Evolutionary conservation across 2,329 filamentous ascomycete genomes (phyloP), one percentile per base, ranked within the genome.

Genomic region (Fusarium lateritium): DNA sequence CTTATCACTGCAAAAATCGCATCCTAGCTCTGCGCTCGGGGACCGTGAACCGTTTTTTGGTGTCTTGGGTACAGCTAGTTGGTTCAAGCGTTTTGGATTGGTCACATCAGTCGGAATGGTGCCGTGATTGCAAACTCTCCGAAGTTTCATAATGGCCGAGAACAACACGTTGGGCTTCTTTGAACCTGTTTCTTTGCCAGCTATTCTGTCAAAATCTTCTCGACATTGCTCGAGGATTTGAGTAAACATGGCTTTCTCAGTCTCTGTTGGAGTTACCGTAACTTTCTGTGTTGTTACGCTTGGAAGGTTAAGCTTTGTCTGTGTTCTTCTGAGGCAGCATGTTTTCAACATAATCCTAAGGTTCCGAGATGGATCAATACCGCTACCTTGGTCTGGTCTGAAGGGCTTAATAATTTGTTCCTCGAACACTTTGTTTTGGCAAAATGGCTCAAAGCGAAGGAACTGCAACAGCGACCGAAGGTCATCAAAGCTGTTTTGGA

Each of bases 271-370:
- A 1, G 1, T 5, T 1, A 65, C 60, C 0, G 8, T 2, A 3
- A 65, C 11, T 0, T 5, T 28, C 0, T 24, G 1, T 7, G 26
- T 26, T 0, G 7, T 38, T 1, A 36, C 26, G 0, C 4, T 0
- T 0, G 62, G 62, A 0, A 65, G 26, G 3, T 28, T 2, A 0
- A 65, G 43, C 0, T 19, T 39, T 0, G 6, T 4, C 7, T 61
- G 47, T 0, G 33, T 65, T 33, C 62, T 54, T 8, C 62, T 8
- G 0, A 65, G 34, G 4, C 61, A 65, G 5, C 8, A 54, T 0
- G 13, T 6, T 19, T 34, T 54, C 0, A 65, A 38, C 5, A 65
- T 43, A 0, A 45, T 5, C 0, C 9, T 22, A 4, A 65, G 7
- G 3, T 60, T 65, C 2, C 43, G 10, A 1, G 43, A 13, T 14